These are phyloP conservation scores for Galeopsis tetrahit DNA, from an alignment of 257 asterid genomes.

Conservation along the genomic window DNA sequence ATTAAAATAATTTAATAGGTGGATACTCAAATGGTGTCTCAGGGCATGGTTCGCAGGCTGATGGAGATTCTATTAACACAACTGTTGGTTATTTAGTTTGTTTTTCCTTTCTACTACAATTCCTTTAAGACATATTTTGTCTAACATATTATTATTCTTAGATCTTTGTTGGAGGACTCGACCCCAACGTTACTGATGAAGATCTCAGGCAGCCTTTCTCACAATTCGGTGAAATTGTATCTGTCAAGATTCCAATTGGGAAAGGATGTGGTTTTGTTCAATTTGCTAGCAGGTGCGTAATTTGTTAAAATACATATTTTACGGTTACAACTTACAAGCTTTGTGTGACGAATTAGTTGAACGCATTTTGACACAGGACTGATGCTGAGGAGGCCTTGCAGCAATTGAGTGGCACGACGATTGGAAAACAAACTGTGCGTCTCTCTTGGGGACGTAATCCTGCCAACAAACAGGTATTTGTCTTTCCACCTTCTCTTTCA, in stretches of 20 bases:
- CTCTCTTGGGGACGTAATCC: conserved; percentile 92
- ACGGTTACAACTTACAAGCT: neutral
- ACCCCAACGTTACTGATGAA: conserved; percentile 77
- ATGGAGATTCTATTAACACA: conserved; percentile 81
- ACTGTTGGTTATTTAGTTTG: conserved; percentile 67
- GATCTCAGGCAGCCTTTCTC: conserved; percentile 85
- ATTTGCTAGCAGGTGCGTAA: conserved; percentile 77
- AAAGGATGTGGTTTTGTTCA: conserved; percentile 96
- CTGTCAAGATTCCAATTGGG: conserved; percentile 87
- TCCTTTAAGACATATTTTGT: conserved; percentile 24
- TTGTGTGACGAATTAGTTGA: neutral
- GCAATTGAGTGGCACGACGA: conserved; percentile 68
- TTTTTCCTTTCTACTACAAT: conserved; percentile 25
- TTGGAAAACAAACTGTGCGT: conserved; percentile 81
- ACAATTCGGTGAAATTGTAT: conserved; percentile 80
- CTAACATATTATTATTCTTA: conserved; percentile 44
- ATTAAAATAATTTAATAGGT: conserved; percentile 51
- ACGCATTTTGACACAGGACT: conserved; percentile 45
- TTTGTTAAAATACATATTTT: neutral
- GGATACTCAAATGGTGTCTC: conserved; percentile 77
- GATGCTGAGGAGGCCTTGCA: conserved; percentile 85
- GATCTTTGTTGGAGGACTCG: conserved; percentile 98
- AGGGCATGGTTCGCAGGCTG: conserved; percentile 71
- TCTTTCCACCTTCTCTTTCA: neutral
- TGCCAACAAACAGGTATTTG: conserved; percentile 66